Conservation (phyloP, 2,329 filamentous ascomycete species). For the Sclerotinia minor region DNA sequence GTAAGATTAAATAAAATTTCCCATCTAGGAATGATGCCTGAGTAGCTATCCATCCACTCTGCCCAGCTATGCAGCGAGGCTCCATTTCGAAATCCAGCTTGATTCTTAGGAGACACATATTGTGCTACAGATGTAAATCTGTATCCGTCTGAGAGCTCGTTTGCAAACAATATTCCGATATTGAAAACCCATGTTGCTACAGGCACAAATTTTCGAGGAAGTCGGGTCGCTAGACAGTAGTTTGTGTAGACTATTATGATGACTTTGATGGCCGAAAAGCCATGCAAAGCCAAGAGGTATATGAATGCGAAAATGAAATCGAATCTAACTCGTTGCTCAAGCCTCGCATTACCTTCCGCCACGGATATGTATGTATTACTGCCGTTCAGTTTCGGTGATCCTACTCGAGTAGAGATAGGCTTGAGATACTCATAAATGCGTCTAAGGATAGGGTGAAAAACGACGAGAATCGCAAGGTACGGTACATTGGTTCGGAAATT, state of each 20-base stretch:
- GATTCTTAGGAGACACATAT: slow-evolving; percentile 46
- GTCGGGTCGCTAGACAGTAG: slow-evolving; percentile 70
- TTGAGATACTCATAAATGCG: slow-evolving; percentile 61
- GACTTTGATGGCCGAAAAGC: slow-evolving; percentile 81
- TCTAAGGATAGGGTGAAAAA: slow-evolving; percentile 78
- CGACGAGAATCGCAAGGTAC: slow-evolving; percentile 70
- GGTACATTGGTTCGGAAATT: slow-evolving; percentile 85
- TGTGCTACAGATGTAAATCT: slow-evolving; percentile 63
- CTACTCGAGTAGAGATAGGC: slow-evolving; percentile 31
- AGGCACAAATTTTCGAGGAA: slow-evolving; percentile 72
- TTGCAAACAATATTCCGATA: slow-evolving; percentile 79
- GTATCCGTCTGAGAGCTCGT: slow-evolving; percentile 82
- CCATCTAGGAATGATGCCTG: slow-evolving; percentile 87
- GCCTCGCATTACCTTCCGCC: slow-evolving; percentile 53
- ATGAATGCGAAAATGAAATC: slow-evolving; percentile 79
- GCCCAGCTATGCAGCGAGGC: slow-evolving; percentile 52
- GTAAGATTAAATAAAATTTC: slow-evolving; percentile 98
- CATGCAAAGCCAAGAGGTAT: slow-evolving; percentile 79
- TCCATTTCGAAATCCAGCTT: slow-evolving; percentile 18
- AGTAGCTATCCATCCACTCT: slow-evolving; percentile 71
- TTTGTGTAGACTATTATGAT: slow-evolving; percentile 78
- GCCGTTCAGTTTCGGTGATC: slow-evolving; percentile 37
- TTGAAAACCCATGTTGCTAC: slow-evolving; percentile 87
- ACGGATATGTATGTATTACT: slow-evolving; percentile 45
- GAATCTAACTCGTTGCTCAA: slow-evolving; percentile 73